Percentiles rank a stretch among this genome's conserved stretches.
Evolutionary conservation across 805 yeast species (phyloP).

Genomic region (Clavispora santaluciae): DNA sequence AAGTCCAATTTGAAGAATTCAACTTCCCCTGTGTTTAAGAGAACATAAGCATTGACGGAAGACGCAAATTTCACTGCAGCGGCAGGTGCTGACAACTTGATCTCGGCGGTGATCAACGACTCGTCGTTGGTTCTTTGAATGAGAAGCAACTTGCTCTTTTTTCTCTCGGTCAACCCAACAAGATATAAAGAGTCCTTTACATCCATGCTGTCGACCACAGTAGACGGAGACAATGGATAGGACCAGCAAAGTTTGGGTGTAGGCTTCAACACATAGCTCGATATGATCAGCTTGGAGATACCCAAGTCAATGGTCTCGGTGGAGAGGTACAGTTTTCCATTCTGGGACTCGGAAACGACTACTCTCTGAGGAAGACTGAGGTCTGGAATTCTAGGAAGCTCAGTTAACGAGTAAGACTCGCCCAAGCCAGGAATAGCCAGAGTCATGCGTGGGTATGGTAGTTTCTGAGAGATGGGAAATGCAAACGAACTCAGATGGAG

Average conservation of each 20-base stretch:
- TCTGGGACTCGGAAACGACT: conserved; percentile 15
- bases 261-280: conserved; percentile 49
- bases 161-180: conserved; percentile 37
- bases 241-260: conserved; percentile 57
- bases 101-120: conserved; percentile 8
- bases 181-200: conserved; percentile 23
- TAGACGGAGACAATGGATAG: conserved; percentile 46
- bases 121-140: conserved; percentile 10
- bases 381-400: conserved; percentile 17
- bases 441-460: conserved; percentile 6
- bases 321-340: conserved; percentile 4
- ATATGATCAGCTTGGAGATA: conserved; percentile 49
- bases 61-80: conserved; percentile 10
- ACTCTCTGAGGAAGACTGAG: conserved; percentile 13
- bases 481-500: background rate
- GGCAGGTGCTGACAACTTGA: conserved; percentile 9
- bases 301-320: conserved; percentile 43
- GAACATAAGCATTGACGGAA: conserved; percentile 19
- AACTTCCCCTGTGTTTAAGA: conserved; percentile 27
- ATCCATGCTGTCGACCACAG: conserved; percentile 41
- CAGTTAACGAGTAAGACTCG: conserved; percentile 17
- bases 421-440: conserved; percentile 12
- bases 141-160: conserved; percentile 18
- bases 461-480: background rate
- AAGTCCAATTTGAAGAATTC: conserved; percentile 9